A percentile compares a stretch with the other conserved stretches of the same genome.
Evolutionary conservation across 306 rosid genomes (phyloP).

Genomic region (Vicia villosa): DNA sequence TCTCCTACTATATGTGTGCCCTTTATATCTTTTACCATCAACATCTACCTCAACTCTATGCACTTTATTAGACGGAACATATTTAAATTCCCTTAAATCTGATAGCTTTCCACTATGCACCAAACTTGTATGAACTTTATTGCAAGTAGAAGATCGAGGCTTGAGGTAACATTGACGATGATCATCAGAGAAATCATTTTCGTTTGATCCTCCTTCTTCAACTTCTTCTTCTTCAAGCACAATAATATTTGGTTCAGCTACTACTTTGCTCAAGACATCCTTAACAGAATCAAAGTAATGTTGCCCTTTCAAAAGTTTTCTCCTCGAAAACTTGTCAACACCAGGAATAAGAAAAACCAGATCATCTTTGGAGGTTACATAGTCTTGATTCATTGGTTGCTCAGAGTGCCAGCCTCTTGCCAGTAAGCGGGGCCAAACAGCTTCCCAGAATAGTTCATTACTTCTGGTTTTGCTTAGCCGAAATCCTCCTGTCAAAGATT

Average conservation of each 20-base stretch:
- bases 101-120: constrained; percentile 50
- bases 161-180: not conserved
- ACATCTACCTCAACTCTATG: constrained; percentile 37
- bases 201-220: constrained; percentile 47
- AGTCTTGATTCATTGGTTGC: not conserved
- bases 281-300: constrained; percentile 72
- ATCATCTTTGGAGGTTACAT: no score
- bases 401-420: not conserved
- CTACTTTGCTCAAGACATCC: constrained; percentile 61
- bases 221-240: constrained; percentile 61
- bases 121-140: constrained; percentile 46
- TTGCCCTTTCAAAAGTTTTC: constrained; percentile 61
- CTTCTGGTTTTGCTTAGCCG: constrained; percentile 70
- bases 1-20: constrained; percentile 13
- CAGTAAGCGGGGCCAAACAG: not conserved
- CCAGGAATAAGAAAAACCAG: not conserved
- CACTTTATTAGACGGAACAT: constrained; percentile 43
- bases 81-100: constrained; percentile 52
- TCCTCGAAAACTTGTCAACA: not conserved
- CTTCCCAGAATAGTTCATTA: constrained; percentile 70
- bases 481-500: constrained; percentile 61
- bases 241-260: constrained; percentile 51
- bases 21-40: constrained; percentile 25
- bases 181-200: not conserved
- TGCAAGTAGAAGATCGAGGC: not conserved